These are phyloP conservation scores for Escovopsis weberi DNA, from an alignment of 2,329 filamentous ascomycete genomes.

Conservation along the genomic window DNA sequence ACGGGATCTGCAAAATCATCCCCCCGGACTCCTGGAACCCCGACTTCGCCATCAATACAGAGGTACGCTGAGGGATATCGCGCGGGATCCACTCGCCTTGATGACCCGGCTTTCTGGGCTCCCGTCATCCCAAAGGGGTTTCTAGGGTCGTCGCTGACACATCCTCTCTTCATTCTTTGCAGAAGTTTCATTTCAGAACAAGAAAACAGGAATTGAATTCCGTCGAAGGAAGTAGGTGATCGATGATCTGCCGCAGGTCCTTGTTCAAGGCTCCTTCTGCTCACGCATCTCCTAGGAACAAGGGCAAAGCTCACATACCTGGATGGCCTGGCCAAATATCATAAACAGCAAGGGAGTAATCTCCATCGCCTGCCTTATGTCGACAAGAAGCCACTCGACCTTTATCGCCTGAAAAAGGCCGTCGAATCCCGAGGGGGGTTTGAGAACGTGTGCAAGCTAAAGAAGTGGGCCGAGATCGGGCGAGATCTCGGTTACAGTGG, in stretches of 20 bases:
- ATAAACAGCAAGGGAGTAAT: slow-evolving; percentile 91
- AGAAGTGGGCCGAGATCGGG: slow-evolving; percentile 98
- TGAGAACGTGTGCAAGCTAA: slow-evolving; percentile 89
- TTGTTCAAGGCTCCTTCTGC: slow-evolving; percentile 5
- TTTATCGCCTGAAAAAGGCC: slow-evolving; percentile 93
- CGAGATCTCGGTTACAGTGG: slow-evolving; percentile 93
- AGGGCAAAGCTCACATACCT: slow-evolving; percentile 92
- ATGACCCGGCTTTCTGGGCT: too few relatives aligned
- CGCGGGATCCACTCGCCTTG: too few relatives aligned
- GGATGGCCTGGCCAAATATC: slow-evolving; percentile 87
- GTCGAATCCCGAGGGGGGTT: slow-evolving; percentile 92
- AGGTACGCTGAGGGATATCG: slow-evolving; percentile 39
- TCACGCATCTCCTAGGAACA: slow-evolving; percentile 49
- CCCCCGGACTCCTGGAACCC: slow-evolving; percentile 91
- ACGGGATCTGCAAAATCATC: slow-evolving; percentile 90
- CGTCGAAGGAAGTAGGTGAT: slow-evolving; percentile 78
- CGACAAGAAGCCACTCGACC: slow-evolving; percentile 89
- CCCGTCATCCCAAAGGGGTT: too few relatives aligned
- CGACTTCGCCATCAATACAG: slow-evolving; percentile 88
- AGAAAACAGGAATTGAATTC: slow-evolving; percentile 94
- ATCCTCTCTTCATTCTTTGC: background rate
- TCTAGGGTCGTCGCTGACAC: background rate
- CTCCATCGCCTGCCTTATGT: slow-evolving; percentile 90
- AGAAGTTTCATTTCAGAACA: slow-evolving; percentile 96
- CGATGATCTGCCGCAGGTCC: background rate